These are phyloP conservation scores for Zygosaccharomyces sapae DNA, from an alignment of 1,139 yeast genomes.

Conservation along the genomic window DNA sequence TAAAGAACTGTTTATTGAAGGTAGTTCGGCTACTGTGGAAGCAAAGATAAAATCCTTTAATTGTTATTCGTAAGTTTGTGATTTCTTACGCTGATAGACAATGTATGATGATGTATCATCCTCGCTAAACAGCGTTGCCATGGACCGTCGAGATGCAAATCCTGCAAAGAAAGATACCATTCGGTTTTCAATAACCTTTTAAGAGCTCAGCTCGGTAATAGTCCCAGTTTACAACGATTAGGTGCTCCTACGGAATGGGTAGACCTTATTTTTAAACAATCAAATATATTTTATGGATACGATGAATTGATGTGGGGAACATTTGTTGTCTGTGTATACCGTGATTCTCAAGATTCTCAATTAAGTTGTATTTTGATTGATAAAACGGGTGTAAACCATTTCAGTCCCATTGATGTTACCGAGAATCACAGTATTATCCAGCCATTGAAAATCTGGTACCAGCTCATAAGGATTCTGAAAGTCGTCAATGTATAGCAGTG, in stretches of 20 bases:
- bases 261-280: constrained; percentile 44
- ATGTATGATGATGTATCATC: constrained; percentile 8
- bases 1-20: background rate
- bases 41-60: background rate
- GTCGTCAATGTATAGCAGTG: constrained; percentile 72
- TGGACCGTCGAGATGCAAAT: constrained; percentile 1
- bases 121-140: background rate
- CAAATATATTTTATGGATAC: constrained; percentile 53
- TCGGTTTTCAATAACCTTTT: constrained; percentile 11
- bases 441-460: constrained; percentile 68
- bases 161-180: constrained; percentile 1
- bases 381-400: constrained; percentile 63
- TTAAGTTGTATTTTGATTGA: constrained; percentile 63
- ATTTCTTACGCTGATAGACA: too few relatives aligned
- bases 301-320: constrained; percentile 53
- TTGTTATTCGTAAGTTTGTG: too few relatives aligned
- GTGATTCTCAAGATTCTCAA: constrained; percentile 43
- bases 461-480: constrained; percentile 50
- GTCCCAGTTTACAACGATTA: constrained; percentile 13
- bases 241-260: constrained; percentile 30
- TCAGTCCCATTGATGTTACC: constrained; percentile 58
- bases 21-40: background rate
- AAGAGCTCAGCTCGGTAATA: constrained; percentile 8
- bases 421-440: constrained; percentile 66
- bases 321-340: constrained; percentile 51